These are phyloP conservation scores for Aspergillus sp. DNA, from an alignment of 2,329 filamentous ascomycete genomes.

Conservation along the genomic window DNA sequence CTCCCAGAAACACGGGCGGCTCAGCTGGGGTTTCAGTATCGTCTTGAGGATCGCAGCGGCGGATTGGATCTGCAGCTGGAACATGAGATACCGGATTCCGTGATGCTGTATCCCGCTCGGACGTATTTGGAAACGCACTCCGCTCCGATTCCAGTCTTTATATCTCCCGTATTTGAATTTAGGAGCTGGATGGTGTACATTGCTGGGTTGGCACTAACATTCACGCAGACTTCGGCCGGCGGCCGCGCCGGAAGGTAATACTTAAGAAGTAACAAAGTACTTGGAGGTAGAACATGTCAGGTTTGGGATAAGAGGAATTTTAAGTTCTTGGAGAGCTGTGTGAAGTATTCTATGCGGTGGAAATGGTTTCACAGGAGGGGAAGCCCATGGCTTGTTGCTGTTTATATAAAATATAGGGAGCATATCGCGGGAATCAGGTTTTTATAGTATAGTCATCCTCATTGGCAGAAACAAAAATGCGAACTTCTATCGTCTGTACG, in stretches of 20 bases:
- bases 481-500: slow-evolving; percentile 2
- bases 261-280: slow-evolving; percentile 8
- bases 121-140: slow-evolving; percentile 1
- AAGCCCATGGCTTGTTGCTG: slow-evolving; percentile 7
- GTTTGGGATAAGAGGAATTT: slow-evolving; percentile 2
- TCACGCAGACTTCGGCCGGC: slow-evolving; percentile 10
- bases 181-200: slow-evolving; percentile 4
- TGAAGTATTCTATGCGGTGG: slow-evolving; percentile 1
- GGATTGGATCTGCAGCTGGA: slow-evolving; percentile 2
- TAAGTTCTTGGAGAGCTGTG: slow-evolving; percentile 1
- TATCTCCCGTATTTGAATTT: slow-evolving; percentile 4
- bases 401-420: slow-evolving; percentile 5
- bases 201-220: slow-evolving; percentile 3
- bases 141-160: not conserved
- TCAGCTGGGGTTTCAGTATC: slow-evolving; percentile 4
- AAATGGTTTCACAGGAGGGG: slow-evolving; percentile 3
- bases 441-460: slow-evolving; percentile 1
- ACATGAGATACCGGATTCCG: slow-evolving; percentile 1
- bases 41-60: slow-evolving; percentile 2
- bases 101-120: slow-evolving; percentile 1
- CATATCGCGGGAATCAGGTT: slow-evolving; percentile 4
- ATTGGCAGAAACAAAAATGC: slow-evolving; percentile 4
- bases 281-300: slow-evolving; percentile 4
- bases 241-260: slow-evolving; percentile 10
- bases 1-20: slow-evolving; percentile 6